Evolutionary conservation across 306 rosid species (phyloP).

Genomic region (Vachellia pachyceras): DNA sequence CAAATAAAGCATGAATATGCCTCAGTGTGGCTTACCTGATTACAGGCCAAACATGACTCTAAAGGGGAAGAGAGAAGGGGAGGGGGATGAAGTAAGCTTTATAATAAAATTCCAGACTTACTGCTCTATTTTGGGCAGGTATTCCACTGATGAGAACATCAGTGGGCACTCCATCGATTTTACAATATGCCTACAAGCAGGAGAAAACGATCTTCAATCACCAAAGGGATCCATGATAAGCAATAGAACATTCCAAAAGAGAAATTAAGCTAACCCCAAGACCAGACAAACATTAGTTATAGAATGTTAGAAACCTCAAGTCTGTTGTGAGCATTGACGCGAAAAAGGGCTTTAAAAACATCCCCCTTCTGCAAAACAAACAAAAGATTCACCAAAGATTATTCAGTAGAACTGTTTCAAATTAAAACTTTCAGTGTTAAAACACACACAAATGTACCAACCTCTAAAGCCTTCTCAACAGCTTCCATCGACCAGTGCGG

Average conservation of each 20-base stretch:
- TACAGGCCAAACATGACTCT: background rate
- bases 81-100: background rate
- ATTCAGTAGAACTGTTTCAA: constrained; percentile 2
- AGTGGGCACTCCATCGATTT: constrained; percentile 76
- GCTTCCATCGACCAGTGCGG: constrained; percentile 75
- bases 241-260: background rate
- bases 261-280: background rate
- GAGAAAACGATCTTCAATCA: background rate
- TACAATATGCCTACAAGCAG: constrained; percentile 78
- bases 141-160: constrained; percentile 75
- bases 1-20: background rate
- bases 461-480: constrained; percentile 74
- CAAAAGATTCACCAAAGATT: constrained; percentile 25
- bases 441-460: constrained; percentile 41
- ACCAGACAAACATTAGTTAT: background rate
- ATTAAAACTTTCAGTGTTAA: background rate
- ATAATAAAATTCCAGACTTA: constrained; percentile 52
- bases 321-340: constrained; percentile 82
- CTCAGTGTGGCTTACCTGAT: background rate
- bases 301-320: constrained; percentile 63
- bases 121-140: constrained; percentile 92
- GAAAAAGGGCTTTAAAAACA: constrained; percentile 72
- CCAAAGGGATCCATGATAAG: constrained; percentile 26
- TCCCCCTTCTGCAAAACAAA: constrained; percentile 72
- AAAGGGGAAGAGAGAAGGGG: background rate